Evolutionary conservation across 2,329 filamentous ascomycete species (phyloP).

Genomic region (Aspergillus clavatus): DNA sequence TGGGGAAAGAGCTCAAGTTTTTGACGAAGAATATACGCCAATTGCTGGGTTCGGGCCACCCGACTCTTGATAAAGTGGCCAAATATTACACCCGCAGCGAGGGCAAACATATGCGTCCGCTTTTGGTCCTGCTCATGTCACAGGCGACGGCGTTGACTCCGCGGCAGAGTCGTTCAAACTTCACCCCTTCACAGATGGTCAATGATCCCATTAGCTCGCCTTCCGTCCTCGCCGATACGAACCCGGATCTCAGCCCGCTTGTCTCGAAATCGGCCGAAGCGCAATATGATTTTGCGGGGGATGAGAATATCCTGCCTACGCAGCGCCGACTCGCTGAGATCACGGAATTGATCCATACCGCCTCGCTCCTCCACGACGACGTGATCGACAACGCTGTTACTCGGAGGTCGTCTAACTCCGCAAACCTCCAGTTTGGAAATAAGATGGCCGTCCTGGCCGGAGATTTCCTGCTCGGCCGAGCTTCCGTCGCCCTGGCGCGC

Average conservation of each 20-base stretch:
- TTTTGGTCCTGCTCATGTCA: slow-evolving; percentile 95
- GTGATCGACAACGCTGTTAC: slow-evolving; percentile 91
- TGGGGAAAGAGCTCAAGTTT: slow-evolving; percentile 96
- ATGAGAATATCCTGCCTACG: slow-evolving; percentile 72
- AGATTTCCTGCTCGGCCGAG: slow-evolving; percentile 90
- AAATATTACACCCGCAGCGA: slow-evolving; percentile 98
- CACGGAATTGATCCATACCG: slow-evolving; percentile 94
- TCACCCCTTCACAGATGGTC: slow-evolving; percentile 40
- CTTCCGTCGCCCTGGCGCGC: slow-evolving; percentile 86
- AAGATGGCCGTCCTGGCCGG: slow-evolving; percentile 98
- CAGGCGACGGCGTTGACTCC: slow-evolving; percentile 80
- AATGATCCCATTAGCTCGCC: slow-evolving; percentile 58
- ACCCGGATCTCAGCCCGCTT: slow-evolving; percentile 62
- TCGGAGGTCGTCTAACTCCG: slow-evolving; percentile 76
- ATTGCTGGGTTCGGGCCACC: slow-evolving; percentile 89
- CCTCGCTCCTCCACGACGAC: slow-evolving; percentile 94
- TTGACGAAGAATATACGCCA: slow-evolving; percentile 89
- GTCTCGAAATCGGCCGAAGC: slow-evolving; percentile 41
- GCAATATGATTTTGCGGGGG: slow-evolving; percentile 39
- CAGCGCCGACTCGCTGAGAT: slow-evolving; percentile 93
- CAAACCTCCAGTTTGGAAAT: slow-evolving; percentile 94
- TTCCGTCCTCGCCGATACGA: slow-evolving; percentile 69
- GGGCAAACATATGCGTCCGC: slow-evolving; percentile 91
- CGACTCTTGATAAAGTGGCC: slow-evolving; percentile 85
- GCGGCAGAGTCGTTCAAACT: slow-evolving; percentile 48